These are phyloP conservation scores for Paramecium pentaurelia DNA, from an alignment of 73 alveolate genomes.

Conservation along the genomic window DNA sequence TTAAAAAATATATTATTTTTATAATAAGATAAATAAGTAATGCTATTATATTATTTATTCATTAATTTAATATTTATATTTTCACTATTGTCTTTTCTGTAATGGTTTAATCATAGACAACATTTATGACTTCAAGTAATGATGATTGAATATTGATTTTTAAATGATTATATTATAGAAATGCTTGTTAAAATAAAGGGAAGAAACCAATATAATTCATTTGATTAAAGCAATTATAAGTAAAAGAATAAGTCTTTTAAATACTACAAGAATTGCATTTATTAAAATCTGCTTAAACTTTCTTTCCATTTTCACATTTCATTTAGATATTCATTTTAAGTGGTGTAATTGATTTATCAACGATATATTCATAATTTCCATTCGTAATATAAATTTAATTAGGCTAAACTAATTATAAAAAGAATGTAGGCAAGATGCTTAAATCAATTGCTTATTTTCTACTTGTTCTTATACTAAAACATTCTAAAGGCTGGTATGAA, in stretches of 20 bases:
- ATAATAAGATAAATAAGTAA: too few relatives aligned
- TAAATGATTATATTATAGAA: neutral
- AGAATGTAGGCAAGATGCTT: neutral
- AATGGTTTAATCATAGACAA: neutral
- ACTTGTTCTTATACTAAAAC: neutral
- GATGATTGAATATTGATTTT: neutral
- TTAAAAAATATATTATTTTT: too few relatives aligned
- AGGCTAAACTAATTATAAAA: neutral
- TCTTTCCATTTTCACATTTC: neutral
- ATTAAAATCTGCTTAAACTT: neutral
- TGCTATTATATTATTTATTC: neutral
- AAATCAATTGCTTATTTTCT: neutral
- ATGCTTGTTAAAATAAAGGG: neutral
- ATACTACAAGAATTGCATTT: neutral
- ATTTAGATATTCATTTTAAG: neutral
- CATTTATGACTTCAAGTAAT: neutral
- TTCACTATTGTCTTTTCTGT: neutral
- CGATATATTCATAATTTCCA: neutral
- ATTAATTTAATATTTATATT: neutral
- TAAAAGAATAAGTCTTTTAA: neutral
- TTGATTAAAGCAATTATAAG: neutral
- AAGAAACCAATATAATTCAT: neutral
- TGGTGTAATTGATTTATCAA: neutral
- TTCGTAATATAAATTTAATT: neutral
- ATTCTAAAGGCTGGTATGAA: neutral